phyloP scores from a whole-genome alignment of 768 basidiomycete genomes.

The Russula virescens region DNA sequence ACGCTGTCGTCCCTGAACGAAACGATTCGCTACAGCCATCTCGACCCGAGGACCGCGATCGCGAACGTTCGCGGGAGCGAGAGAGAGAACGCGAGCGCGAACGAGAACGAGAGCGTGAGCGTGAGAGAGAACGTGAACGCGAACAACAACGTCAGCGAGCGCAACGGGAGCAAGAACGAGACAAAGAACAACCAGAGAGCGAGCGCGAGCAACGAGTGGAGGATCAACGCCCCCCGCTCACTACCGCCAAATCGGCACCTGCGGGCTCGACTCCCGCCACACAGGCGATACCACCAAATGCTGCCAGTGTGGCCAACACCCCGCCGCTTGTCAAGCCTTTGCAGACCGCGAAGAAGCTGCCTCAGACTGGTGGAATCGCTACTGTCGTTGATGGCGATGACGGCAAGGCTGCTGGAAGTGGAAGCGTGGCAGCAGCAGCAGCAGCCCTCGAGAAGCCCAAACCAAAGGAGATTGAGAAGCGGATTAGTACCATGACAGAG shows the following conservation, averaged over 20 bases:
- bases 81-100: conserved; percentile 29
- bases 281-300: conserved; percentile 39
- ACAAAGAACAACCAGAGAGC: conserved; percentile 32
- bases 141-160: conserved; percentile 27
- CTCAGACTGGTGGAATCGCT: conserved; percentile 48
- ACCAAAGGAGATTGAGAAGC: conserved; percentile 67
- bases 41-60: conserved; percentile 27
- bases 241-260: conserved; percentile 40
- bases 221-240: conserved; percentile 30
- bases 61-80: conserved; percentile 31
- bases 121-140: conserved; percentile 19
- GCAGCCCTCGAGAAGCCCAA: conserved; percentile 55
- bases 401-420: conserved; percentile 29
- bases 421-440: conserved; percentile 62
- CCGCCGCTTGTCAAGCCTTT: conserved; percentile 68
- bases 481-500: conserved; percentile 95
- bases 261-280: conserved; percentile 41
- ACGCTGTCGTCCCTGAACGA: conserved; percentile 35
- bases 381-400: conserved; percentile 43
- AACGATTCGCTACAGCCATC: conserved; percentile 42
- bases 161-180: conserved; percentile 26
- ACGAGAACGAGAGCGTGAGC: conserved; percentile 18
- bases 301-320: conserved; percentile 45
- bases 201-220: conserved; percentile 29
- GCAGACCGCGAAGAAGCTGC: conserved; percentile 57